A percentile compares a stretch with the other conserved stretches of the same genome.
Conservation (phyloP, 2,329 filamentous ascomycete genomes). For the Neonectria coccinea region DNA sequence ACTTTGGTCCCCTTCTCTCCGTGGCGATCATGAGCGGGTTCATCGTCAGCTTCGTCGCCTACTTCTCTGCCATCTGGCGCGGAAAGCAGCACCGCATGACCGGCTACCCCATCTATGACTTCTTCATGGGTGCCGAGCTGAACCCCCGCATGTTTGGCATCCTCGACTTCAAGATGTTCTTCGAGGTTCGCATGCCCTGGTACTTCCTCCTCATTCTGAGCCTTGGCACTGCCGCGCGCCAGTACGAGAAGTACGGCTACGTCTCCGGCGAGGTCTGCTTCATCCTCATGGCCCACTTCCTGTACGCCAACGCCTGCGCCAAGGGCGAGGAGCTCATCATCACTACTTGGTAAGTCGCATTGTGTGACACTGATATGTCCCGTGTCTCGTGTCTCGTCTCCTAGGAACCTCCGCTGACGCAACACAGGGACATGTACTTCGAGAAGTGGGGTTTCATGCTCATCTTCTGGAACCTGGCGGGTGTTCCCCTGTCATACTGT, state of each 20-base stretch:
- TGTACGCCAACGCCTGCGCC: constrained; percentile 91
- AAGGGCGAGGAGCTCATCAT: constrained; percentile 94
- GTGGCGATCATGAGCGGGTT: constrained; percentile 94
- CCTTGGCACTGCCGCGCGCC: constrained; percentile 80
- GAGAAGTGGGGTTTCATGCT: constrained; percentile 99
- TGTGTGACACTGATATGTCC: not conserved
- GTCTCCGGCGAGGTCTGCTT: constrained; percentile 88
- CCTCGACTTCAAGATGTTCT: constrained; percentile 97
- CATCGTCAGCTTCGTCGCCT: constrained; percentile 84
- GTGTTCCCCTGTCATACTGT: constrained; percentile 91
- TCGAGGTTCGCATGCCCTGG: constrained; percentile 92
- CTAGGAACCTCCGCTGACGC: constrained; percentile 1
- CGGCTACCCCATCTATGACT: constrained; percentile 85
- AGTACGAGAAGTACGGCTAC: constrained; percentile 87
- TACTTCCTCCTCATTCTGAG: constrained; percentile 87
- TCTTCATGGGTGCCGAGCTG: constrained; percentile 92
- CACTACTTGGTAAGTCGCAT: constrained; percentile 72
- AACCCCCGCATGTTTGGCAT: constrained; percentile 90
- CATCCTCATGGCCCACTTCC: constrained; percentile 87
- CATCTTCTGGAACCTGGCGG: constrained; percentile 96
- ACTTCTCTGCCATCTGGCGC: constrained; percentile 83
- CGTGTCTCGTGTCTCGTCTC: too few species aligned
- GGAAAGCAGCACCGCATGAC: constrained; percentile 94
- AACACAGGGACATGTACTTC: constrained; percentile 84
- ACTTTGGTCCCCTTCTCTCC: constrained; percentile 92